Evolutionary conservation across 2,329 filamentous ascomycete genomes (phyloP), one percentile per base, ranked within the genome.

Genomic region (Dendrostoma leiphaemia): DNA sequence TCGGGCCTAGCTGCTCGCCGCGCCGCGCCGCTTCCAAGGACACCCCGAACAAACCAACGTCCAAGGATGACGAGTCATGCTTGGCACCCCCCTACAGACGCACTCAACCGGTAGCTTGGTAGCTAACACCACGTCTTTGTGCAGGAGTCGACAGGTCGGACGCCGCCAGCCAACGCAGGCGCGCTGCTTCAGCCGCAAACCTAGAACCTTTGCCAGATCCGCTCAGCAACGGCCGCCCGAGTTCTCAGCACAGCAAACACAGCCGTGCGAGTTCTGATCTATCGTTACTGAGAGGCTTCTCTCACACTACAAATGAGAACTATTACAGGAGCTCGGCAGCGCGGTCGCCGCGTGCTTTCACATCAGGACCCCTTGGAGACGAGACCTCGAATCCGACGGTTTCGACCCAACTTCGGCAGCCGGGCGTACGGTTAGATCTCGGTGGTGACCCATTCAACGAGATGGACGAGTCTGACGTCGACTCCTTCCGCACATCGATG

Each of bases 231-330:
- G 70, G 75, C 51, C 75, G 82, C 61, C 80, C 84, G 45, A 68
- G 81, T 40, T 84, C 81, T 62, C 77, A 84, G 59, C 78, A 83
- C 64, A 86, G 78, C 72, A 88, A 80, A 65, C 84, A 88, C 69
- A 86, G 81, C 65, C 83, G 86, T 61, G 83, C 86, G 52, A 89
- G 85, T 70, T 90, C 87, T 51, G 87, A 90, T 67, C 79, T 85
- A 61, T 86, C 85, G 47, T 69, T 82, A 43, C 71, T 83, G 54
- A 80, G 79, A 58, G 81, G 78, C 54, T 78, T 79, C 60, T 31
- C 44, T 6, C 75, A 74, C 54, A 73, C 78, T 59, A 72, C 78
- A 59, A 73, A 71, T 54, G 70, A 71, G 21, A 69, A 72, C 53
- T 70, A 72, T 54, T 68, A 72, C 53, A 64, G 70, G 58, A 65